Conservation (phyloP, 208 protist genomes). For the Acanthamoeba healyi region DNA sequence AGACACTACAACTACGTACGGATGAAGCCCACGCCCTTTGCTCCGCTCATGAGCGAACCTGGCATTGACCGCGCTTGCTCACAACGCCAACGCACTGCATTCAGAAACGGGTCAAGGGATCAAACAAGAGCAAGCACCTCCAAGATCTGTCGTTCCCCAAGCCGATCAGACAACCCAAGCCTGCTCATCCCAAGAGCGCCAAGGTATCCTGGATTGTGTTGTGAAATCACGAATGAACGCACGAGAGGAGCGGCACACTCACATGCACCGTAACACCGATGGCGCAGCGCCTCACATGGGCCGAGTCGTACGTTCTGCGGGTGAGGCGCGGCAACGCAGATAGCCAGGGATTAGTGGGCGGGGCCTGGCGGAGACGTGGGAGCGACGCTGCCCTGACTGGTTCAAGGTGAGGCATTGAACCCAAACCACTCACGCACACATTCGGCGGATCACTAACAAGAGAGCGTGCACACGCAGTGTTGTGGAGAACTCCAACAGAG, state of each 20-base stretch:
- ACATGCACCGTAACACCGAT: background rate
- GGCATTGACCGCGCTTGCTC: no score
- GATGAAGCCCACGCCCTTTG: no score
- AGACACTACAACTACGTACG: background rate
- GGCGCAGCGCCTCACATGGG: background rate
- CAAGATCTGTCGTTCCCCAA: background rate
- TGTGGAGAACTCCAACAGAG: no score
- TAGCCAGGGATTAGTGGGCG: no score
- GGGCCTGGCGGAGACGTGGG: no score
- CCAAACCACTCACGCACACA: no score
- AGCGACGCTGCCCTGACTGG: no score
- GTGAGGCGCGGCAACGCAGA: background rate
- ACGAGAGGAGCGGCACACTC: no score
- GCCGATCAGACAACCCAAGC: background rate
- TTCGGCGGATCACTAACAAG: no score
- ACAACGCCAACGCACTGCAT: background rate
- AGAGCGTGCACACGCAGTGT: no score
- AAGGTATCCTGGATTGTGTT: background rate
- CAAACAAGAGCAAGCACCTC: background rate
- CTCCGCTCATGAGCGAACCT: no score
- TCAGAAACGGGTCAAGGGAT: background rate
- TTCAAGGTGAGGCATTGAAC: no score
- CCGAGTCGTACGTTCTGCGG: background rate
- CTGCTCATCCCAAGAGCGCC: background rate
- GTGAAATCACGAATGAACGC: background rate